These are phyloP conservation scores for Ustilago sp. DNA, from an alignment of 1,284 basidiomycete species.

Conservation along the genomic window DNA sequence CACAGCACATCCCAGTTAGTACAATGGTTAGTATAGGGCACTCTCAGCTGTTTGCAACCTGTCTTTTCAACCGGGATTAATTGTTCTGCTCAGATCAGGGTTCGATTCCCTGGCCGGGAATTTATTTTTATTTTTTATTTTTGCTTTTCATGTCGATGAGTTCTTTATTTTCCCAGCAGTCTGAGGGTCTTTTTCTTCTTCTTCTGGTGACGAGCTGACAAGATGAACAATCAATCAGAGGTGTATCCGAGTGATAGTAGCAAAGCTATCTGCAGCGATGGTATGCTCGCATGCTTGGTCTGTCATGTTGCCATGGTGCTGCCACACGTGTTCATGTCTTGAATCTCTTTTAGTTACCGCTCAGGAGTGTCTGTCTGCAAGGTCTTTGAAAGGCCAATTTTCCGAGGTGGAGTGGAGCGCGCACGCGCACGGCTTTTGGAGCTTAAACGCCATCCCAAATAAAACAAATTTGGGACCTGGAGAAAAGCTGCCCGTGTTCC, in stretches of 20 bases:
- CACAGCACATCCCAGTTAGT: slow-evolving; percentile 27
- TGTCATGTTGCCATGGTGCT: neutral
- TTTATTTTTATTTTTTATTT: neutral
- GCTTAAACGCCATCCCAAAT: neutral
- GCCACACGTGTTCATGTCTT: neutral
- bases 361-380: neutral
- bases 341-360: neutral
- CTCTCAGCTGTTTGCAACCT: slow-evolving; percentile 18
- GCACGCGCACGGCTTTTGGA: slow-evolving; percentile 8
- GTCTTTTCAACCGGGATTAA: neutral
- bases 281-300: neutral
- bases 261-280: too few relatives aligned
- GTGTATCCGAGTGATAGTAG: too few relatives aligned
- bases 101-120: slow-evolving; percentile 57
- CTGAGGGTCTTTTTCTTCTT: neutral
- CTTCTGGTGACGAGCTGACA: too few relatives aligned
- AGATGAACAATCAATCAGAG: too few relatives aligned
- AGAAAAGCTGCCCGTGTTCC: slow-evolving; percentile 1
- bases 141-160: neutral
- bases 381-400: neutral
- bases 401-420: slow-evolving; percentile 3
- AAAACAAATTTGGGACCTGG: neutral
- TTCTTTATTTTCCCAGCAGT: neutral
- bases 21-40: slow-evolving; percentile 51
- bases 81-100: slow-evolving; percentile 49